A percentile compares a stretch with the other conserved stretches of the same genome.
Evolutionary conservation across 441 rosid species (phyloP).

Genomic region (Arabidopsis lyrata): DNA sequence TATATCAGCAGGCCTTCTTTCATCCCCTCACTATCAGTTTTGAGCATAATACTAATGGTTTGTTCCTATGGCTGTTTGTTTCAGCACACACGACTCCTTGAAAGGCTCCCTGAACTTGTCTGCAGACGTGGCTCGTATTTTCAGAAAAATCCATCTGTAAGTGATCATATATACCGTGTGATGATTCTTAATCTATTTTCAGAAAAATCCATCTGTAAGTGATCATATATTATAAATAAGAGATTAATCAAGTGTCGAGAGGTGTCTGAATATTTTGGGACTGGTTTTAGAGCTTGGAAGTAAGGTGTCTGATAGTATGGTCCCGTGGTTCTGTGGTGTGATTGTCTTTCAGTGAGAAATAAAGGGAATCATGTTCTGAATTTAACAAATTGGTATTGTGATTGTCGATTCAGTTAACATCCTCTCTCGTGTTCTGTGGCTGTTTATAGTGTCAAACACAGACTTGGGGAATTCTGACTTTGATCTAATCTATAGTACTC

Average conservation of each 20-base stretch:
- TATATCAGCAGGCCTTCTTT: too few species aligned
- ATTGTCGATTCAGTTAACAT: constrained; percentile 31
- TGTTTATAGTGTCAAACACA: constrained; percentile 17
- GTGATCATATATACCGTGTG: constrained; percentile 43
- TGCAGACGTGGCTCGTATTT: constrained; percentile 74
- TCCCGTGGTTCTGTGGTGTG: constrained; percentile 27
- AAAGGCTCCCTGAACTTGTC: constrained; percentile 86
- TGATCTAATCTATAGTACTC: constrained; percentile 40
- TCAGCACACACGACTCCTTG: constrained; percentile 86
- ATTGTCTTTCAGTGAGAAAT: constrained; percentile 23
- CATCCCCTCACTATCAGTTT: neutral
- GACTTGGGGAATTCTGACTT: constrained; percentile 22
- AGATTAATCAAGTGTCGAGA: neutral
- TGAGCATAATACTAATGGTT: constrained; percentile 34
- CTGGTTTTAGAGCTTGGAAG: constrained; percentile 30
- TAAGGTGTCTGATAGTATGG: constrained; percentile 1
- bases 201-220: constrained; percentile 82
- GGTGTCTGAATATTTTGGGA: constrained; percentile 20
- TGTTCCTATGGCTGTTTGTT: constrained; percentile 39
- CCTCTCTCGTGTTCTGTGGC: neutral
- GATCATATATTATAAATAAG: constrained; percentile 29
- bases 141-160: constrained; percentile 80
- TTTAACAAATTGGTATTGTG: constrained; percentile 13
- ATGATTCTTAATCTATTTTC: constrained; percentile 45
- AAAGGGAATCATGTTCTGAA: constrained; percentile 13